phyloP scores from a whole-genome alignment of 108 stramenopile species.

The Cyclostephanos invisitatus region DNA sequence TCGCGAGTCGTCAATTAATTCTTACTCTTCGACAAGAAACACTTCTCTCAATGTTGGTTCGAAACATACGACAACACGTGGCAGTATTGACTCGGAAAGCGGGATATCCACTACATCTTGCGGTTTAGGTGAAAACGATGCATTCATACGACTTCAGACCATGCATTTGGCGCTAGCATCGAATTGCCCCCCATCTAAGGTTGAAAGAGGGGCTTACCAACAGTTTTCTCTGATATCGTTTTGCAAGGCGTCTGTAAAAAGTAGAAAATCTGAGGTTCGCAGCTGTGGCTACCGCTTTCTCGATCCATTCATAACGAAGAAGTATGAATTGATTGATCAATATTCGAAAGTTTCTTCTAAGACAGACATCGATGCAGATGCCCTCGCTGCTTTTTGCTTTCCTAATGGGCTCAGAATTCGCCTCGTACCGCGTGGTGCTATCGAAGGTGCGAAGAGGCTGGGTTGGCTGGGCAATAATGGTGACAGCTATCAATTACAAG shows the following conservation, averaged over 20 bases:
- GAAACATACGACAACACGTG: conserved; percentile 1
- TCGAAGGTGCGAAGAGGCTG: conserved; percentile 47
- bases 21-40: conserved; percentile 44
- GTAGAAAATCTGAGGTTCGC: conserved; percentile 27
- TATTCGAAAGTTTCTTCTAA: conserved; percentile 28
- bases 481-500: conserved; percentile 50
- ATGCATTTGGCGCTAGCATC: conserved; percentile 48
- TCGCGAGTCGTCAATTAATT: conserved; percentile 4
- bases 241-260: conserved; percentile 20
- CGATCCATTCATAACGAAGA: conserved; percentile 47
- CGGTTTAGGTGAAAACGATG: conserved; percentile 28
- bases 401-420: conserved; percentile 52
- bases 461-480: conserved; percentile 49
- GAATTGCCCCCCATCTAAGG: conserved; percentile 20
- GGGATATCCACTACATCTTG: conserved; percentile 12
- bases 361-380: conserved; percentile 48
- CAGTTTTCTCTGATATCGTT: conserved; percentile 49
- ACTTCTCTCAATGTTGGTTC: conserved; percentile 26
- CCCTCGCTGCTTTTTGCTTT: conserved; percentile 57
- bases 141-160: conserved; percentile 40
- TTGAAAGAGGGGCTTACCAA: conserved; percentile 39
- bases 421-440: conserved; percentile 41
- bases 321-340: conserved; percentile 41
- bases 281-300: conserved; percentile 37
- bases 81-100: conserved; percentile 18